These are phyloP conservation scores for Fusarium luffae DNA, from an alignment of 2,329 filamentous ascomycete species.

Conservation along the genomic window DNA sequence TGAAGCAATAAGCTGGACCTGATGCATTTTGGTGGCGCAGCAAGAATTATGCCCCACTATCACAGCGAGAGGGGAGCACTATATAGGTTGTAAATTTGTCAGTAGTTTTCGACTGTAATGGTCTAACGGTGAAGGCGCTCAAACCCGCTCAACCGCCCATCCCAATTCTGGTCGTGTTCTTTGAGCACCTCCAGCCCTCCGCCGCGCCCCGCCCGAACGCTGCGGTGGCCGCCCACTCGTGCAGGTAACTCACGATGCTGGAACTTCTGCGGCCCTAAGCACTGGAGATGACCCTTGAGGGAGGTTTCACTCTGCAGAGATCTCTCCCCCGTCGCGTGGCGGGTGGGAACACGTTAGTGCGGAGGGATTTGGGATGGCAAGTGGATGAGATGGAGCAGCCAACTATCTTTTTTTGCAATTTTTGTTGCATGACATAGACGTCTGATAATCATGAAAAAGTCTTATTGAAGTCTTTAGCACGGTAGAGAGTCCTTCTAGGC, in stretches of 20 bases:
- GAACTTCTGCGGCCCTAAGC: constrained; percentile 65
- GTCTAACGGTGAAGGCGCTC: constrained; percentile 70
- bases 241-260: constrained; percentile 74
- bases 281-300: constrained; percentile 76
- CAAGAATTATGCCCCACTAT: neutral
- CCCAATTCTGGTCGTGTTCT: constrained; percentile 55
- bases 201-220: constrained; percentile 76
- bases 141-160: constrained; percentile 60
- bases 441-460: neutral
- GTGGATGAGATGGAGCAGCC: constrained; percentile 65
- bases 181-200: constrained; percentile 57
- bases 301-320: constrained; percentile 79
- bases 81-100: constrained; percentile 42
- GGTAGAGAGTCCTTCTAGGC: neutral
- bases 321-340: constrained; percentile 77
- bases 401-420: constrained; percentile 55
- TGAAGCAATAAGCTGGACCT: neutral
- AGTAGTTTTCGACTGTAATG: constrained; percentile 65
- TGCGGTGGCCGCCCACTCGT: constrained; percentile 73
- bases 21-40: neutral
- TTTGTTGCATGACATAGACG: constrained; percentile 37
- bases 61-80: accelerated
- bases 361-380: constrained; percentile 66
- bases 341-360: constrained; percentile 73
- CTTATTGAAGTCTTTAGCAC: accelerated